These are phyloP conservation scores for Tausonia pullulans DNA, from an alignment of 1,284 basidiomycete genomes.

Conservation along the genomic window DNA sequence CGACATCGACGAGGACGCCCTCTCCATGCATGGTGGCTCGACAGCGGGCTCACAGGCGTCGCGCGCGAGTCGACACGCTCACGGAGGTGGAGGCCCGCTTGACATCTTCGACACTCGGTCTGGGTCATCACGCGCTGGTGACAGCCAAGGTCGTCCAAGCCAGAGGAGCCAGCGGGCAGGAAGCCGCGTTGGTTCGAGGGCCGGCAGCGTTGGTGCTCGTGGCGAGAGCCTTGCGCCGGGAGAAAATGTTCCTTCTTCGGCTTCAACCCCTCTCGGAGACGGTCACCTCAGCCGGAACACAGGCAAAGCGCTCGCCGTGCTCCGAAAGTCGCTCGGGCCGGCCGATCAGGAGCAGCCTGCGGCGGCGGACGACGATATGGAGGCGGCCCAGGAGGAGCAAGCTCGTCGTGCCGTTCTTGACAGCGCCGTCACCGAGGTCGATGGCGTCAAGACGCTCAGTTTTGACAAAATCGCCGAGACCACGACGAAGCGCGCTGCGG, in stretches of 20 bases:
- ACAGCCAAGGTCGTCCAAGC: not conserved
- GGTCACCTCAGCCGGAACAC: slow-evolving; percentile 26
- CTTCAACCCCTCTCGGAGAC: no score
- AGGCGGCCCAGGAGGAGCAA: slow-evolving; percentile 24
- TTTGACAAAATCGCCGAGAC: slow-evolving; percentile 64
- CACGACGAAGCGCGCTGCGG: slow-evolving; percentile 46
- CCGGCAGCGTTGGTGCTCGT: not conserved
- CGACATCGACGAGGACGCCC: no score
- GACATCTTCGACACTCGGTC: slow-evolving; percentile 64
- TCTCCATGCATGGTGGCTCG: no score
- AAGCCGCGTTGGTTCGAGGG: not conserved
- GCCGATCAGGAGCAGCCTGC: slow-evolving; percentile 20
- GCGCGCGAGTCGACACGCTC: not conserved
- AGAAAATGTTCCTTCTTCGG: no score
- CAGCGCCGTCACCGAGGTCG: slow-evolving; percentile 28
- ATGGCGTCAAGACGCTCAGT: slow-evolving; percentile 46
- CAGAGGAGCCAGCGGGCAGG: not conserved
- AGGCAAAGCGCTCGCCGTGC: slow-evolving; percentile 44
- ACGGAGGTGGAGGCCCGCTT: slow-evolving; percentile 52
- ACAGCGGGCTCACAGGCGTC: no score
- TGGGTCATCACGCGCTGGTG: not conserved
- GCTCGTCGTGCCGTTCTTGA: no score
- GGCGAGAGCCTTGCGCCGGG: no score
- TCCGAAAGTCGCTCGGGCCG: slow-evolving; percentile 61
- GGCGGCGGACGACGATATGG: slow-evolving; percentile 31